These are phyloP conservation scores for Penicillium coprophilum DNA, from an alignment of 495 filamentous ascomycete species.

Conservation along the genomic window DNA sequence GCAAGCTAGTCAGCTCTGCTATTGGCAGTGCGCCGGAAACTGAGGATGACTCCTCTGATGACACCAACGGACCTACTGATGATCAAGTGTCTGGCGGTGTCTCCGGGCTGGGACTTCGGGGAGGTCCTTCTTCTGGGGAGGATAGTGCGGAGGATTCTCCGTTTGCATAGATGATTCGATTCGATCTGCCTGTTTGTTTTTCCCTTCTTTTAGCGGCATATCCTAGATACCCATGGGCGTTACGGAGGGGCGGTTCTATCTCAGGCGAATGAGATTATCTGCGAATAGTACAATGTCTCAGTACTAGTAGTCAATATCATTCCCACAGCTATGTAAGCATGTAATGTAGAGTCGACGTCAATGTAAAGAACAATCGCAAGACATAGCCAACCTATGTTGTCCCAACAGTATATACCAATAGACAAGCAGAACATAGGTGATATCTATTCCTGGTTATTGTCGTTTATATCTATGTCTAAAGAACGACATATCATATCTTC, in stretches of 20 bases:
- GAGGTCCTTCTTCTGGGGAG: not conserved
- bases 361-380: not conserved
- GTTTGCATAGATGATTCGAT: not conserved
- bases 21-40: conserved; percentile 21
- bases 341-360: not conserved
- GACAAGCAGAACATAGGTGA: not conserved
- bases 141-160: not conserved
- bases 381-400: not conserved
- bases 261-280: not conserved
- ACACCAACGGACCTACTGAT: not conserved
- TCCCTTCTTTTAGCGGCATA: conserved; percentile 7
- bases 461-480: not conserved
- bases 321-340: not conserved
- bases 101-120: not conserved
- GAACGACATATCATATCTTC: not conserved
- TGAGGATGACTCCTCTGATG: conserved; percentile 3
- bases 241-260: not conserved
- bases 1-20: conserved; percentile 30
- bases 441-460: not conserved
- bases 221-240: conserved; percentile 9
- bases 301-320: not conserved
- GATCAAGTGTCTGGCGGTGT: not conserved
- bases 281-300: not conserved
- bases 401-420: not conserved
- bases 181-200: conserved; percentile 3